Base-by-base conservation (phyloP, 179 eudicot species). In the Corrigiola litoralis region DNA sequence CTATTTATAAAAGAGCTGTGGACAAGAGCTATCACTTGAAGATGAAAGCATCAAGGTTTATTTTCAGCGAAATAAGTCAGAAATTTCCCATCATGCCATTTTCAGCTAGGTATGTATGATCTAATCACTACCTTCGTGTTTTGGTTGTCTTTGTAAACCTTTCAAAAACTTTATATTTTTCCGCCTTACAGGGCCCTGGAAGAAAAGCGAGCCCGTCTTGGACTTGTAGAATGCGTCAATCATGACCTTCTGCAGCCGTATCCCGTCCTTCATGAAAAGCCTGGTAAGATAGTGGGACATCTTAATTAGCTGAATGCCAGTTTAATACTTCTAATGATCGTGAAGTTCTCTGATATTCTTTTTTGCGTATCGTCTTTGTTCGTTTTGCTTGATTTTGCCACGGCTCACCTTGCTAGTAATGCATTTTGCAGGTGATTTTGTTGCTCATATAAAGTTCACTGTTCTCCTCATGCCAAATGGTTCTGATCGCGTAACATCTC, bases 391-490 rank as follows among this genome's bases (percentile, higher is more conserved):
- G 6, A 11, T 36, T 34, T 50, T 58, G n/a, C 18, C 58, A 4
- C 4, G 48, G 41, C 71, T 67, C 0, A 68, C 36, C 71, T 67
- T 0, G 58, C 36, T 5, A 32, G n/a, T 31, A 3, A 10, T 29
- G 49, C 10, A 44, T 47, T 51, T 23, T 70, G 73, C 88, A 94
- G 99, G 99, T 67, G 97, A 88, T 52, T 73, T 58, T 64, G 89
- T 85, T 48, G 99, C 99, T 18, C 97, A 94, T 49, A 79, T 90
- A 58, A 94, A 94, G 49, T 94, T 94, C 75, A 94, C 97, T 1
- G 99, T 94, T 18, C 77, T 94, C 75, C 87, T 94, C 45, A 90
- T 94, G 99, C 97, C 99, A n/a, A 94, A 94, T 72, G 99, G 99
- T 25, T 94, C 97, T 0, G 99, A 94, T 64, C 86, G 97, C 7